Evolutionary conservation across 169 alveolate species (phyloP).

Genomic region (Eimeria tenella): DNA sequence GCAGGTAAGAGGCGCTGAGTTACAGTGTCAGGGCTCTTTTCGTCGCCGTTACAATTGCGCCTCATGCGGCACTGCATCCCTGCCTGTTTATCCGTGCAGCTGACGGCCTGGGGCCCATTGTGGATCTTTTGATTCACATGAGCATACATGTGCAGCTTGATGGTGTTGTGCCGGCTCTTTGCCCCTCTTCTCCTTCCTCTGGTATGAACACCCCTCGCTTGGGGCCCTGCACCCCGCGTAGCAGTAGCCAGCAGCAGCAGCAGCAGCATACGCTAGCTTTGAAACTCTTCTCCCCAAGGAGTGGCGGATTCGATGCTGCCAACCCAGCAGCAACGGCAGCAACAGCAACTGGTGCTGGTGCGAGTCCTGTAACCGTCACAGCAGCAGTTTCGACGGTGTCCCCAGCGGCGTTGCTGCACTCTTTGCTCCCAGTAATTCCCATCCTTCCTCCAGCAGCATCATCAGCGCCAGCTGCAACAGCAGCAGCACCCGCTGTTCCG

Average conservation of each 20-base stretch:
- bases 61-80: not conserved
- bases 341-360: not conserved
- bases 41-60: not conserved
- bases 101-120: slow-evolving; percentile 30
- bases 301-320: not conserved
- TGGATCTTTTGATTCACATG: slow-evolving; percentile 31
- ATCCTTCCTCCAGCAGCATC: not conserved
- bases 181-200: slow-evolving; percentile 60
- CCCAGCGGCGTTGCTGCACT: slow-evolving; percentile 15
- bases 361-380: not conserved
- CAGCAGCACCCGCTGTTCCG: not conserved
- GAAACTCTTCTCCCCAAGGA: slow-evolving; percentile 9
- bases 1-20: no score
- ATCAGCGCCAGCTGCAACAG: not conserved
- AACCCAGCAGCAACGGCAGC: slow-evolving; percentile 14
- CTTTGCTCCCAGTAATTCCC: not conserved
- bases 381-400: slow-evolving; percentile 17
- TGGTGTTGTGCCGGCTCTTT: slow-evolving; percentile 6
- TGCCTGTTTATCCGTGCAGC: not conserved
- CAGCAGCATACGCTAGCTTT: slow-evolving; percentile 17
- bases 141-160: slow-evolving; percentile 23
- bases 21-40: not conserved
- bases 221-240: slow-evolving; percentile 22
- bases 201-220: slow-evolving; percentile 29
- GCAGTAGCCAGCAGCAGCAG: slow-evolving; percentile 24